phyloP scores from a whole-genome alignment of 768 basidiomycete species.

The Lactifluus echinatus region DNA sequence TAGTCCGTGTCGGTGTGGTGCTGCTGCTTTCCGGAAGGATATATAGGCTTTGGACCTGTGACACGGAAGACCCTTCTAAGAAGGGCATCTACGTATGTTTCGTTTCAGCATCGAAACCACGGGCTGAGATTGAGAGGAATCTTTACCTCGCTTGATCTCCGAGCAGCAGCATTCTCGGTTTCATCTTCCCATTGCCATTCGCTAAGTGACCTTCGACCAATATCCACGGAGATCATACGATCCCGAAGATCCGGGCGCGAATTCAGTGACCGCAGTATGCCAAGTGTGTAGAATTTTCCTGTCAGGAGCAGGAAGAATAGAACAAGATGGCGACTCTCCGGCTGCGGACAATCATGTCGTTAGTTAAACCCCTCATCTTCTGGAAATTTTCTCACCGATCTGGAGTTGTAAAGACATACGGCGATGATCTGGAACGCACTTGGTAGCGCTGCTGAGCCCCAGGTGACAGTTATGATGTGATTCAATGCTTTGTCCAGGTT shows the following conservation, averaged over 20 bases:
- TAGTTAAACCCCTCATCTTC: not conserved
- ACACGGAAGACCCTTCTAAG: not conserved
- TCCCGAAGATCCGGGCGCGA: constrained; percentile 25
- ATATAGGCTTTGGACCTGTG: not conserved
- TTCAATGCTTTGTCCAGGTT: constrained; percentile 33
- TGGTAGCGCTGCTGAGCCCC: constrained; percentile 32
- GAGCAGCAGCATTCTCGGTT: not conserved
- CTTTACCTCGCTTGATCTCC: constrained; percentile 14
- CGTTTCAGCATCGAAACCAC: not conserved
- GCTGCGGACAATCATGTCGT: not conserved
- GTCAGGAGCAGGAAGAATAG: constrained; percentile 42
- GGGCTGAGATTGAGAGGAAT: not conserved
- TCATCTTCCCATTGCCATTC: constrained; percentile 31
- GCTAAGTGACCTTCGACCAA: constrained; percentile 36
- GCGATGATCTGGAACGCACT: constrained; percentile 29
- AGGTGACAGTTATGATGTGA: constrained; percentile 35
- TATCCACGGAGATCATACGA: constrained; percentile 32
- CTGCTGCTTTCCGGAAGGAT: not conserved
- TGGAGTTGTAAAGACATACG: constrained; percentile 25
- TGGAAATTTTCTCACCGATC: constrained; percentile 27
- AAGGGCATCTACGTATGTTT: constrained; percentile 1
- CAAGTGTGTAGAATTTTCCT: constrained; percentile 38
- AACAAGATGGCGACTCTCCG: constrained; percentile 26
- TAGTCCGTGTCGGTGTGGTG: not conserved
- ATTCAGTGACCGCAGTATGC: constrained; percentile 26